Conservation (phyloP, 2,329 filamentous ascomycete species). For the Acarospora socialis region DNA sequence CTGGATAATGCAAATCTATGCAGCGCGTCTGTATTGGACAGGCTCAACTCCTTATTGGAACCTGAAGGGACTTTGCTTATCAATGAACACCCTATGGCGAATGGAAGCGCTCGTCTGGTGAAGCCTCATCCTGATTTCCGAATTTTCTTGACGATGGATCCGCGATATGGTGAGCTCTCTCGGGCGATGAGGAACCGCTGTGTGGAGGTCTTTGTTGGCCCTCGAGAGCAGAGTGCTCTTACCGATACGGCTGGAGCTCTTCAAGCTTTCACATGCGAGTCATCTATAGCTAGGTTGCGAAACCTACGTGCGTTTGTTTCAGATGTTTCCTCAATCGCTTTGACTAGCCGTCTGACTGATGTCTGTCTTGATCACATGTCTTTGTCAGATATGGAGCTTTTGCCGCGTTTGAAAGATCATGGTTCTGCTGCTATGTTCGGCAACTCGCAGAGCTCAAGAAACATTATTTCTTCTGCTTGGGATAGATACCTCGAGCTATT, state of each 20-base stretch:
- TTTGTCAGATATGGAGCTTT: conserved; percentile 16
- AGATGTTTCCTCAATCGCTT: too few relatives aligned
- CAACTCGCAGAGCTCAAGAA: too few relatives aligned
- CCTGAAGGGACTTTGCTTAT: conserved; percentile 77
- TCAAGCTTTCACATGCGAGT: too few relatives aligned
- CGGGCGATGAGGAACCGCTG: conserved; percentile 93
- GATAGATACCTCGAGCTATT: neutral
- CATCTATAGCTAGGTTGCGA: too few relatives aligned
- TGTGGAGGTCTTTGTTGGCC: conserved; percentile 68
- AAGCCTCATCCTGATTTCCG: conserved; percentile 75
- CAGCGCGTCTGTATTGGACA: conserved; percentile 83
- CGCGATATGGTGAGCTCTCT: conserved; percentile 82
- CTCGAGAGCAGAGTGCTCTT: conserved; percentile 25
- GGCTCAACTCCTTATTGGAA: conserved; percentile 87
- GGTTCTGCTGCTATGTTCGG: too few relatives aligned
- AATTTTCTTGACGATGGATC: conserved; percentile 87
- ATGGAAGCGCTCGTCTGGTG: conserved; percentile 68
- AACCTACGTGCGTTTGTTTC: too few relatives aligned
- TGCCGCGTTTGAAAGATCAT: conserved; percentile 5
- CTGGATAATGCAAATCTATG: conserved; percentile 97
- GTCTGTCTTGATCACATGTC: conserved; percentile 24
- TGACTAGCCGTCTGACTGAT: too few relatives aligned
- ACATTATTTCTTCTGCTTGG: neutral
- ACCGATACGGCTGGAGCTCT: too few relatives aligned
- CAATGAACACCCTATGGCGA: conserved; percentile 77